Conservation (phyloP, 129 eudicot species). For the Pseudognaphalium luteoalbum region DNA sequence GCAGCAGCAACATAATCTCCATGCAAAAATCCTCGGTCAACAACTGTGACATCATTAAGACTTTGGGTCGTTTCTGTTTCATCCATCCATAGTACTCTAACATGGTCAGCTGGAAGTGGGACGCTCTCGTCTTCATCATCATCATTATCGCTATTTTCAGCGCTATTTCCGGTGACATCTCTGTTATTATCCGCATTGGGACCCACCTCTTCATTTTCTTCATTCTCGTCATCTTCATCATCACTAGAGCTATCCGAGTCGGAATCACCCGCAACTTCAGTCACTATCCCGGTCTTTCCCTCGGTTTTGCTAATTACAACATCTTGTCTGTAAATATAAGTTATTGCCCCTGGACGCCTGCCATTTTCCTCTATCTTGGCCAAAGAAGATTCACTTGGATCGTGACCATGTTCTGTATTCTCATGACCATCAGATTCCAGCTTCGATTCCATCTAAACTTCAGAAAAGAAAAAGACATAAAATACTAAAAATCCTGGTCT, state of each 20-base stretch:
- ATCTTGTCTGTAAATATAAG: conserved; percentile 78
- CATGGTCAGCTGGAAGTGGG: conserved; percentile 78
- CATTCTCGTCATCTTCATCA: conserved; percentile 71
- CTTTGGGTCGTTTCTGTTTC: conserved; percentile 71
- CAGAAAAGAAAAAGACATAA: conserved; percentile 9
- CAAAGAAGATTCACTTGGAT: conserved; percentile 30
- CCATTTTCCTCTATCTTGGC: conserved; percentile 38
- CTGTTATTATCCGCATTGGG: conserved; percentile 38
- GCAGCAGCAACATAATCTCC: conserved; percentile 96
- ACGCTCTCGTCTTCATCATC: conserved; percentile 30
- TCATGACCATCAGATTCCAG: conserved; percentile 35
- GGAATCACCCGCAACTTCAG: conserved; percentile 93
- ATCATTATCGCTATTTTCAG: conserved; percentile 15
- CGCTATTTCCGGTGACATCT: conserved; percentile 38
- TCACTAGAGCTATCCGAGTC: conserved; percentile 79
- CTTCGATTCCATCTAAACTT: conserved; percentile 64
- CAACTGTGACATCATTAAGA: conserved; percentile 57
- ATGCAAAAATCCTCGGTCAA: conserved; percentile 83
- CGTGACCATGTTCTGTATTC: conserved; percentile 28
- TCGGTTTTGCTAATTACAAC: conserved; percentile 76
- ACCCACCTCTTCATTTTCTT: conserved; percentile 35
- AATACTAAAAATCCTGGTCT: background rate
- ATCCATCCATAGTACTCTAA: conserved; percentile 90
- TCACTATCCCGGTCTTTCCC: conserved; percentile 69
- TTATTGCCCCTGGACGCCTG: conserved; percentile 32